phyloP scores from a whole-genome alignment of 345 rosid genomes.

The Acer negundo region DNA sequence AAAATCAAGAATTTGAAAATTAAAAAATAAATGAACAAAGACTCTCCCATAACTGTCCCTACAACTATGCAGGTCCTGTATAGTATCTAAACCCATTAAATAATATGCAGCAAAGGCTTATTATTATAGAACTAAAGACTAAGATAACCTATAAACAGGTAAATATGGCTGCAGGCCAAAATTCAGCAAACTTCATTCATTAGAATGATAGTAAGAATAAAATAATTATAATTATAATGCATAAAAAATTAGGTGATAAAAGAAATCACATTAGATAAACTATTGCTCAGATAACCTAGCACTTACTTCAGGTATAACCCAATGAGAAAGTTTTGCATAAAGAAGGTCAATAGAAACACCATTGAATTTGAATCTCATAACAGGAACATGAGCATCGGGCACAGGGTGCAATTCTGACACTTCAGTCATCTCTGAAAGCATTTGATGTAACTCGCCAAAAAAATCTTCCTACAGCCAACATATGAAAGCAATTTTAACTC shows the following conservation, averaged over 20 bases:
- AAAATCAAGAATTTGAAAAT: no score
- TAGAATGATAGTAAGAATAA: neutral
- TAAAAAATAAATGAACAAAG: no score
- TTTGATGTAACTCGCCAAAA: slow-evolving; percentile 79
- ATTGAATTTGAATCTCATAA: slow-evolving; percentile 82
- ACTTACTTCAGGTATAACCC: slow-evolving; percentile 96
- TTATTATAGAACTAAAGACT: neutral
- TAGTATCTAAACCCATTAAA: no score
- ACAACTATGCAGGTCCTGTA: no score
- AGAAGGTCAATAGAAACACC: slow-evolving; percentile 96
- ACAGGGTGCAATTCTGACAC: slow-evolving; percentile 95
- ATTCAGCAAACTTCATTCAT: neutral
- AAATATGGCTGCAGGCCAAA: neutral
- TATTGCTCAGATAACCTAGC: slow-evolving; percentile 22
- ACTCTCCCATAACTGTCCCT: no score
- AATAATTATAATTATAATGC: neutral
- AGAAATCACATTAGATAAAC: neutral
- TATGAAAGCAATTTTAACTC: slow-evolving; percentile 23
- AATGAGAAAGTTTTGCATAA: slow-evolving; percentile 86
- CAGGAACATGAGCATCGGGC: slow-evolving; percentile 98
- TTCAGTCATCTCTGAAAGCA: slow-evolving; percentile 92
- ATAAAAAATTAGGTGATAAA: neutral
- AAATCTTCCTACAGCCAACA: slow-evolving; percentile 75
- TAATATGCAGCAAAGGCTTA: neutral
- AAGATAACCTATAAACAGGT: neutral